Conservation (phyloP, 495 filamentous ascomycete genomes). For the Podospora tetraspora region DNA sequence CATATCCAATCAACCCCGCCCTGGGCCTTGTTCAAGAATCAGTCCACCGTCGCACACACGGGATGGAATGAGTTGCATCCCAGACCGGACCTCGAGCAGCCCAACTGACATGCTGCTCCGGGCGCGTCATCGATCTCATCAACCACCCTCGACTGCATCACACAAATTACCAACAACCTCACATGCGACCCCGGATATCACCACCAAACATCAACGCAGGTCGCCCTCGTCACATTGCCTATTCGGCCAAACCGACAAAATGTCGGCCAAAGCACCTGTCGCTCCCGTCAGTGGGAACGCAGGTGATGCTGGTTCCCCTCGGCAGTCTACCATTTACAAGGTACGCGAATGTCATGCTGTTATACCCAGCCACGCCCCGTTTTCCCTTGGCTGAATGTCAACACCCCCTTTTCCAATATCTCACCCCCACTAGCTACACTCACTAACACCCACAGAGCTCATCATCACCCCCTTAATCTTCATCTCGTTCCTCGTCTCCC, state of each 20-base stretch:
- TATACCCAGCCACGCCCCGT: no score
- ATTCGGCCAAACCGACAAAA: not conserved
- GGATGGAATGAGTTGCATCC: not conserved
- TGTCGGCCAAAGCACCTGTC: slow-evolving; percentile 12
- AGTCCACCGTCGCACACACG: not conserved
- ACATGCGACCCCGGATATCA: not conserved
- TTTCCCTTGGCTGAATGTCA: not conserved
- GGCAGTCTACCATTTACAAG: slow-evolving; percentile 33
- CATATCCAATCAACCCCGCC: not conserved
- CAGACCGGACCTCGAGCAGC: not conserved
- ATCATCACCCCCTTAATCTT: slow-evolving; percentile 47
- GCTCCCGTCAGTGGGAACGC: slow-evolving; percentile 20
- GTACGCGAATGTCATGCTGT: slow-evolving; percentile 19
- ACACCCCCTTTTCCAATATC: not conserved
- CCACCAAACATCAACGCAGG: not conserved
- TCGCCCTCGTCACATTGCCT: not conserved
- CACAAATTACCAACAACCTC: not conserved
- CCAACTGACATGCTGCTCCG: not conserved
- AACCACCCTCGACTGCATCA: not conserved
- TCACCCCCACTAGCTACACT: not conserved
- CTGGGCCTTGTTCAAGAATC: not conserved
- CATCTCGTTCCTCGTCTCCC: slow-evolving; percentile 48
- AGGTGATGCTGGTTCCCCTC: slow-evolving; percentile 18
- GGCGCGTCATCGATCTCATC: not conserved
- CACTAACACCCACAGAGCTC: slow-evolving; percentile 24